Evolutionary conservation across 331 rosid species (phyloP).

Genomic region (Telfairia occidentalis): DNA sequence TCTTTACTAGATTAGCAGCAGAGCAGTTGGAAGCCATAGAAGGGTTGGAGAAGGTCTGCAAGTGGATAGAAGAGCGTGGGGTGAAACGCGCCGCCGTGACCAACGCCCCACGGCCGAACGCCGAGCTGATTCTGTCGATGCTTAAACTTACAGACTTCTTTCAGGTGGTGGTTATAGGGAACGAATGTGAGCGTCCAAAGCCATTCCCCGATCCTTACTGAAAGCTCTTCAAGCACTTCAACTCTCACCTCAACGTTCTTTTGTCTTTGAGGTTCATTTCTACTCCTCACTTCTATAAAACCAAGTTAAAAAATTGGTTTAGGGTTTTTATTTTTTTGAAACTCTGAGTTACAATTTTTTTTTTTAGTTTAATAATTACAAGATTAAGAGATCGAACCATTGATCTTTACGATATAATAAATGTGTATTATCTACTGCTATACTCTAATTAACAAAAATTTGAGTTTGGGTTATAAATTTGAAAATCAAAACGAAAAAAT

Average conservation of each 20-base stretch:
- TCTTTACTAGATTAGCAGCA: slow-evolving; percentile 26
- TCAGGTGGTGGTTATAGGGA: slow-evolving; percentile 21
- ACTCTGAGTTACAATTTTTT: no score
- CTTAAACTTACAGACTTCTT: slow-evolving; percentile 27
- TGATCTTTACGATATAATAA: no score
- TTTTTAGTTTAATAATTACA: no score
- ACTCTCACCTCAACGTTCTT: slow-evolving; percentile 19
- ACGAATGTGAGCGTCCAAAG: slow-evolving; percentile 31
- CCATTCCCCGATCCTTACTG: slow-evolving; percentile 39
- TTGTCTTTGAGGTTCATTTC: slow-evolving; percentile 29
- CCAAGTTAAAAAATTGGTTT: no score
- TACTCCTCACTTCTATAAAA: background rate
- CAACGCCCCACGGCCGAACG: slow-evolving; percentile 29
- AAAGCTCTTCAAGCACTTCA: slow-evolving; percentile 28
- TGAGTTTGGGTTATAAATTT: no score
- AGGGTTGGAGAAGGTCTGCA: slow-evolving; percentile 21
- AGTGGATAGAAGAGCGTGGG: slow-evolving; percentile 30
- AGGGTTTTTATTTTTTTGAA: no score
- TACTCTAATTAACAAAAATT: no score
- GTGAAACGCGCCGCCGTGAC: slow-evolving; percentile 36
- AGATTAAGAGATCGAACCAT: no score
- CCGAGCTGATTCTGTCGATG: slow-evolving; percentile 25
- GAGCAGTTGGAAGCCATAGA: slow-evolving; percentile 23
- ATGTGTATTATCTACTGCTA: no score
- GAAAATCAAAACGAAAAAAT: no score